A percentile compares a stretch with the other conserved stretches of the same genome.
These are phyloP conservation scores for Oidium heveae DNA, from an alignment of 2,329 filamentous ascomycete species.

Conservation along the genomic window DNA sequence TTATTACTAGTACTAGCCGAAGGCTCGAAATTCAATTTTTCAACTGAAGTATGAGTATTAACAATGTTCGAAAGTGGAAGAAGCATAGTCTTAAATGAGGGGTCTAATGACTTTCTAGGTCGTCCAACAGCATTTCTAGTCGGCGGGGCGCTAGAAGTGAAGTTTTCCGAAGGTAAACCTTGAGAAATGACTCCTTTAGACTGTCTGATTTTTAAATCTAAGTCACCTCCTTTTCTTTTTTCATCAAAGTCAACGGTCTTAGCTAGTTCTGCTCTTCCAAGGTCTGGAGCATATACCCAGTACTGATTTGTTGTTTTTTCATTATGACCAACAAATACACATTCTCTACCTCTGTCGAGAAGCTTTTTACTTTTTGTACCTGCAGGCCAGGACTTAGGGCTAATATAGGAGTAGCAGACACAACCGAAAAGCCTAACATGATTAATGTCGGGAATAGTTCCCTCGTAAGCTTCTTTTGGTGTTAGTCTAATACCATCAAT, in stretches of 20 bases:
- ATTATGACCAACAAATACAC: neutral
- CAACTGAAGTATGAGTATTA: too few relatives aligned
- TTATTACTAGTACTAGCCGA: too few relatives aligned
- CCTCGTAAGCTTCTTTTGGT: neutral
- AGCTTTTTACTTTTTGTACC: neutral
- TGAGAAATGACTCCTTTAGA: neutral
- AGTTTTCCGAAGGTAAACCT: neutral
- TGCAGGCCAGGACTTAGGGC: neutral
- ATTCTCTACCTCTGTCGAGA: neutral
- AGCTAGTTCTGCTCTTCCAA: neutral
- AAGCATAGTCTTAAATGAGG: too few relatives aligned
- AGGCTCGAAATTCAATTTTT: too few relatives aligned
- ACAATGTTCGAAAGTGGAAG: too few relatives aligned
- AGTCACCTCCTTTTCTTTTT: neutral
- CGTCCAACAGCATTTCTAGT: neutral
- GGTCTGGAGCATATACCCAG: neutral
- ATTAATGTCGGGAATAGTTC: neutral
- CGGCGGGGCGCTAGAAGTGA: neutral
- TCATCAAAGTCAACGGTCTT: neutral
- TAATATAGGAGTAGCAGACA: neutral
- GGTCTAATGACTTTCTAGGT: neutral
- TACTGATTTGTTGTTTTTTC: neutral
- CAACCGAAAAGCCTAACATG: neutral
- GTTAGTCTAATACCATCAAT: neutral
- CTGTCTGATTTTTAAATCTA: neutral